Conservation (phyloP, 2,329 filamentous ascomycete species). For the Hymenoscyphus infarciens region DNA sequence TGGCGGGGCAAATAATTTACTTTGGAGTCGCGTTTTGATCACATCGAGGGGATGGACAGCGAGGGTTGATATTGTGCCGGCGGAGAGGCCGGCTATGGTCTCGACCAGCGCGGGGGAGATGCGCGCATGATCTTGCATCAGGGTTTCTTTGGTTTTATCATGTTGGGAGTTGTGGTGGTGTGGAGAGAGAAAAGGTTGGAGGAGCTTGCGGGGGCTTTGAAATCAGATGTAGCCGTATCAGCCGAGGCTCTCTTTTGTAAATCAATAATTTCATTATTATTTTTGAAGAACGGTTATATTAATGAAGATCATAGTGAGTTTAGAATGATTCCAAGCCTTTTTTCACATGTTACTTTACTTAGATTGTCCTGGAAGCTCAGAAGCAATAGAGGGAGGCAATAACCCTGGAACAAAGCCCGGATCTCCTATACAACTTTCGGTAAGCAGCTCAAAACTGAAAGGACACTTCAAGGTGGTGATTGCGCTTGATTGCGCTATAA, state of each 20-base stretch:
- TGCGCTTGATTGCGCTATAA: slow-evolving; percentile 25
- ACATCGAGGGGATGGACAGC: slow-evolving; percentile 91
- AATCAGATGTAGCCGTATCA: neutral
- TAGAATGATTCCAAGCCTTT: no score
- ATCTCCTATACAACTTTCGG: neutral
- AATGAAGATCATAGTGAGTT: no score
- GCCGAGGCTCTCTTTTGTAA: slow-evolving; percentile 13
- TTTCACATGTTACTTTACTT: no score
- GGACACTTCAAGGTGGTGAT: slow-evolving; percentile 27
- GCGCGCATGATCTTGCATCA: slow-evolving; percentile 45
- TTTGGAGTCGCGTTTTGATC: slow-evolving; percentile 93
- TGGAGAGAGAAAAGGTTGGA: slow-evolving; percentile 7
- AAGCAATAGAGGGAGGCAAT: no score
- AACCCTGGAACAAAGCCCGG: no score
- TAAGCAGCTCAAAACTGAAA: neutral
- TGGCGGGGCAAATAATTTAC: slow-evolving; percentile 43
- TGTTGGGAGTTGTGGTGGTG: slow-evolving; percentile 18
- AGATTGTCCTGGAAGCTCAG: no score
- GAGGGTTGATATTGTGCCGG: slow-evolving; percentile 81
- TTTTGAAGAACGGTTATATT: no score
- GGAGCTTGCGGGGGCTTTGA: slow-evolving; percentile 2
- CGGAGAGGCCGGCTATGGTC: slow-evolving; percentile 83
- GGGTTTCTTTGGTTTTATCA: slow-evolving; percentile 23
- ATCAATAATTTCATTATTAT: neutral
- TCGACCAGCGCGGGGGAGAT: slow-evolving; percentile 78